Conservation (phyloP, 805 yeast genomes). For the Hanseniaspora clermontiae region DNA sequence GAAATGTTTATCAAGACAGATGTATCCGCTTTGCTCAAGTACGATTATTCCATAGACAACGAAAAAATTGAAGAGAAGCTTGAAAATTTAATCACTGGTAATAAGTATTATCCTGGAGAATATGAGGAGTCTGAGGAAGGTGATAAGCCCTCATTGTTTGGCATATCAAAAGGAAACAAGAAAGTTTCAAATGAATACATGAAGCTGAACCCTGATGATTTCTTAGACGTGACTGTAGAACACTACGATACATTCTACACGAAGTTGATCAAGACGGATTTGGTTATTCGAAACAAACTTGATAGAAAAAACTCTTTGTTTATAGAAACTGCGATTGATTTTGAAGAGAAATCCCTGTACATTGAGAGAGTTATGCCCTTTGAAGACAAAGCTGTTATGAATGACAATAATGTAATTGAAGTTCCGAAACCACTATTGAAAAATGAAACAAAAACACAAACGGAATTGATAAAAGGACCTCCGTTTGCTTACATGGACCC, state of each 20-base stretch:
- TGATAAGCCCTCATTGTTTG: background rate
- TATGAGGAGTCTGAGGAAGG: background rate
- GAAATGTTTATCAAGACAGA: conserved; percentile 10
- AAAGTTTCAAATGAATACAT: background rate
- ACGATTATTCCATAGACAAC: background rate
- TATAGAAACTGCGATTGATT: background rate
- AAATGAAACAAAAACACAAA: background rate
- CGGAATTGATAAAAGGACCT: background rate
- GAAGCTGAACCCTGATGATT: background rate
- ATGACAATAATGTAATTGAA: background rate
- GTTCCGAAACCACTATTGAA: background rate
- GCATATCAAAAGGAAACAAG: background rate
- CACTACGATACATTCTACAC: background rate
- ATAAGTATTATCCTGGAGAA: background rate
- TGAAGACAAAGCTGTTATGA: background rate
- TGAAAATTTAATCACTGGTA: background rate
- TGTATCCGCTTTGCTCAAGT: background rate
- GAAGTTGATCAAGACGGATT: background rate
- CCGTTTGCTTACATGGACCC: conserved; percentile 7
- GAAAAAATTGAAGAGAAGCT: background rate
- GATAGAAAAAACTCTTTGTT: background rate
- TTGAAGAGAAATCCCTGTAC: background rate
- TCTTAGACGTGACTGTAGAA: background rate
- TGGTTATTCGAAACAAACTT: background rate
- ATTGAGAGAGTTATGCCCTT: background rate